Evolutionary conservation across 176 grass and related monocot species (phyloP).

Genomic region (Cenchrus purpureus): DNA sequence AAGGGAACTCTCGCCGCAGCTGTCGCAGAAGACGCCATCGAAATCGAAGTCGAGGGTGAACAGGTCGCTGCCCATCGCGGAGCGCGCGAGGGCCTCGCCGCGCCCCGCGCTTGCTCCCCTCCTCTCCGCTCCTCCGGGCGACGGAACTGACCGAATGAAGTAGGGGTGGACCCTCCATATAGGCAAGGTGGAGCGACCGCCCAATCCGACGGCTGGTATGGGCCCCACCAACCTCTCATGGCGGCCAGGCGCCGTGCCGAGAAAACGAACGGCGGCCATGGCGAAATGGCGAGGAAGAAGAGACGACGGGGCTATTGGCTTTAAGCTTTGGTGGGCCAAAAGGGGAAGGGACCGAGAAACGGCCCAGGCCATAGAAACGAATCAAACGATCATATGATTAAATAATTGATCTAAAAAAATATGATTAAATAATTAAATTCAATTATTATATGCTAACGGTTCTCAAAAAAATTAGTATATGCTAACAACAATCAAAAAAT

Average conservation of each 20-base stretch:
- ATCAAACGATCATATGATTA: neutral
- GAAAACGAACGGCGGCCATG: neutral
- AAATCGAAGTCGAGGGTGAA: conserved; percentile 96
- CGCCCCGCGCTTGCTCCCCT: neutral
- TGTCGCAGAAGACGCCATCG: conserved; percentile 93
- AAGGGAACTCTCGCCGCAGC: conserved; percentile 91
- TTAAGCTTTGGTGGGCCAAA: neutral
- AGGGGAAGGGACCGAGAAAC: neutral
- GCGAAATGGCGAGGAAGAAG: neutral
- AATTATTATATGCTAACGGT: too few relatives aligned
- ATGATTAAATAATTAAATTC: too few relatives aligned
- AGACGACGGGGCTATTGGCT: neutral
- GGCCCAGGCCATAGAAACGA: neutral
- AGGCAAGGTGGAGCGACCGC: neutral
- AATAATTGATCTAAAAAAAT: too few relatives aligned
- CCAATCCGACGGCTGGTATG: neutral
- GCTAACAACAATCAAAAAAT: too few relatives aligned
- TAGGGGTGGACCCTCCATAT: neutral
- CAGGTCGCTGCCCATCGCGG: conserved; percentile 62
- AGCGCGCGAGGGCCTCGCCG: neutral
- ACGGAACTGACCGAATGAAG: neutral
- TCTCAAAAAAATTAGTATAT: too few relatives aligned
- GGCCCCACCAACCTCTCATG: neutral
- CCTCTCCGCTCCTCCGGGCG: neutral
- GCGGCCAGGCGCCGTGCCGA: neutral